These are phyloP conservation scores for Kluyveromyces lactis DNA, from an alignment of 805 yeast species.

Conservation along the genomic window DNA sequence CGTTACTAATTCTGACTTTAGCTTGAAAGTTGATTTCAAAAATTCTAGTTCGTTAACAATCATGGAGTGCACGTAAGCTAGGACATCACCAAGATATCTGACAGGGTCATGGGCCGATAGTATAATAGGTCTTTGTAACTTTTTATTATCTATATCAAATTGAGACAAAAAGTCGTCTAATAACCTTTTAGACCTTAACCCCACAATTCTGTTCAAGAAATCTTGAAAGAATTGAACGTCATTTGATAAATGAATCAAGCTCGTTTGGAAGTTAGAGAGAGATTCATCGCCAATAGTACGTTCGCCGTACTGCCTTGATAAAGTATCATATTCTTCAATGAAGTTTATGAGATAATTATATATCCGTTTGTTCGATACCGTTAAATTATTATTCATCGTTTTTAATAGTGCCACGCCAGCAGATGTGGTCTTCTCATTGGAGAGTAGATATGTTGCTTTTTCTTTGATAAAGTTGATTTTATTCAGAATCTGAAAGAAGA, in stretches of 20 bases:
- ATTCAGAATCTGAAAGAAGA: slow-evolving; percentile 51
- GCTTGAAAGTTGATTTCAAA: slow-evolving; percentile 51
- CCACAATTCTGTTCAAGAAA: slow-evolving; percentile 54
- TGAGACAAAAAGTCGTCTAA: slow-evolving; percentile 62
- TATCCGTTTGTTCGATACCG: slow-evolving; percentile 47
- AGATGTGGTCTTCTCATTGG: slow-evolving; percentile 40
- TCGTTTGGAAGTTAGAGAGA: slow-evolving; percentile 24
- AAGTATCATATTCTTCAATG: slow-evolving; percentile 23
- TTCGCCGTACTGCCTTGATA: slow-evolving; percentile 12
- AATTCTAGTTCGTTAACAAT: slow-evolving; percentile 83
- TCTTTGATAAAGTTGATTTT: slow-evolving; percentile 59
- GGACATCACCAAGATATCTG: slow-evolving; percentile 74
- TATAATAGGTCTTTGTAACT: slow-evolving; percentile 41
- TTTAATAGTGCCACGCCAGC: slow-evolving; percentile 60
- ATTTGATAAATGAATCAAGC: slow-evolving; percentile 29
- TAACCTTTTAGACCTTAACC: slow-evolving; percentile 56
- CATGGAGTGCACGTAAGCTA: slow-evolving; percentile 81
- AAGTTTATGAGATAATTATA: slow-evolving; percentile 33
- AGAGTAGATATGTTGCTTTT: slow-evolving; percentile 61
- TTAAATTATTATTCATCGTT: slow-evolving; percentile 44
- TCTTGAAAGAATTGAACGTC: slow-evolving; percentile 47
- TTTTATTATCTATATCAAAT: slow-evolving; percentile 29
- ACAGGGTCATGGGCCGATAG: slow-evolving; percentile 71
- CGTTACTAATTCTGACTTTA: slow-evolving; percentile 20
- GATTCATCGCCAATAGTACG: slow-evolving; percentile 9